Evolutionary conservation across 176 grass and related monocot species (phyloP).

Genomic region (Raddia distichophylla): DNA sequence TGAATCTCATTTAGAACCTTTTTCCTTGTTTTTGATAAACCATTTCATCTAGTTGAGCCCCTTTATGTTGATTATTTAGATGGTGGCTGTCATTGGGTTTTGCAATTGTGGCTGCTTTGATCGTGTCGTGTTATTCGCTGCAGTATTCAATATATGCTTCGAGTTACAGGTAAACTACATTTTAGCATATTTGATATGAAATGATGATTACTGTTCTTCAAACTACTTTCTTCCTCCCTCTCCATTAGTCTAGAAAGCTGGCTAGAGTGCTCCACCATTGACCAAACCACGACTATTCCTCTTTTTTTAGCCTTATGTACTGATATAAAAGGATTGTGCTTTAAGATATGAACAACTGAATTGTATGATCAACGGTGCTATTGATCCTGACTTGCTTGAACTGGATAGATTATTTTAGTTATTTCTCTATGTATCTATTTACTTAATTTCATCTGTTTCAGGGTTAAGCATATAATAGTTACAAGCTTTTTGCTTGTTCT

Average conservation of each 20-base stretch:
- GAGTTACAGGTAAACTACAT: constrained; percentile 64
- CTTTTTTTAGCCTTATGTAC: not conserved
- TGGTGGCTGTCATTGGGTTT: constrained; percentile 95
- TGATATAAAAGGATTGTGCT: not conserved
- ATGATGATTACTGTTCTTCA: constrained; percentile 18
- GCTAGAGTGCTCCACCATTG: constrained; percentile 1
- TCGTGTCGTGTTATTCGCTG: constrained; percentile 82
- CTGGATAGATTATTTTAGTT: constrained; percentile 22
- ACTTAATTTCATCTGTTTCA: constrained; percentile 47
- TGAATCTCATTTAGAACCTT: constrained; percentile 34
- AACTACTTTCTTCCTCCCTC: not conserved
- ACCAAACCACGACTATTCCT: not conserved
- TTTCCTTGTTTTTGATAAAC: constrained; percentile 19
- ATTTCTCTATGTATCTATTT: constrained; percentile 31
- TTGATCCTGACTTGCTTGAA: not conserved
- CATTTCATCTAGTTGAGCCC: constrained; percentile 40
- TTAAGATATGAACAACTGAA: no score
- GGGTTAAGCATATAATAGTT: constrained; percentile 79
- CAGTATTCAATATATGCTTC: constrained; percentile 98
- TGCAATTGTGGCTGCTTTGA: constrained; percentile 74
- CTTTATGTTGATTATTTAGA: constrained; percentile 61
- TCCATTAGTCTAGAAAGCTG: not conserved
- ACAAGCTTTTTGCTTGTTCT: constrained; percentile 87
- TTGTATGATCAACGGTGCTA: no score
- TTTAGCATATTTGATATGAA: not conserved